phyloP scores from a whole-genome alignment of 768 basidiomycete genomes.

The Leccinum uliginosum region DNA sequence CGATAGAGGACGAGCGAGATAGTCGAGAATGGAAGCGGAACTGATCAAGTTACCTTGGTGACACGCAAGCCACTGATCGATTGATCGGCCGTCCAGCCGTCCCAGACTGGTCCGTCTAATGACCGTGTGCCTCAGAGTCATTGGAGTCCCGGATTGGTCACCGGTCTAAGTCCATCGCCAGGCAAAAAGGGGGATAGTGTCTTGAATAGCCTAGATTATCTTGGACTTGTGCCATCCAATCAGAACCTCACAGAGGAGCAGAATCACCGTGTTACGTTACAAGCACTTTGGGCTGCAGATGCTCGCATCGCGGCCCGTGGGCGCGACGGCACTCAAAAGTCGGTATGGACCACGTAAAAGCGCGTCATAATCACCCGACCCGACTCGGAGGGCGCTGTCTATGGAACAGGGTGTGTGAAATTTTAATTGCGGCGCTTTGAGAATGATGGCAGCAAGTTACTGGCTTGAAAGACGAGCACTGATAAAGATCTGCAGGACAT shows the following conservation, averaged over 20 bases:
- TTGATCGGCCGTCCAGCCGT: neutral
- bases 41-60: no score
- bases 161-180: neutral
- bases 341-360: neutral
- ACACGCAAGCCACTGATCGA: no score
- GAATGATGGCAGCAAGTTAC: neutral
- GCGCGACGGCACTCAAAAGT: neutral
- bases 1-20: no score
- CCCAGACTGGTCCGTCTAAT: neutral
- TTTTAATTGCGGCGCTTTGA: neutral
- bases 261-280: neutral
- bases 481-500: neutral
- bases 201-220: no score
- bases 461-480: neutral
- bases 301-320: neutral
- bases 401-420: neutral
- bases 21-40: no score
- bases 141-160: neutral
- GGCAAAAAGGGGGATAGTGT: neutral
- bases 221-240: no score
- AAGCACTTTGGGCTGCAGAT: neutral
- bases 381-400: no score
- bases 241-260: neutral
- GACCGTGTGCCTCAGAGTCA: neutral
- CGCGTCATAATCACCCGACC: neutral